Percentiles rank a stretch among this genome's conserved stretches.
Evolutionary conservation across 371 early-diverging fungal genomes (phyloP).

Genomic region (Phascolomyces articulosus): DNA sequence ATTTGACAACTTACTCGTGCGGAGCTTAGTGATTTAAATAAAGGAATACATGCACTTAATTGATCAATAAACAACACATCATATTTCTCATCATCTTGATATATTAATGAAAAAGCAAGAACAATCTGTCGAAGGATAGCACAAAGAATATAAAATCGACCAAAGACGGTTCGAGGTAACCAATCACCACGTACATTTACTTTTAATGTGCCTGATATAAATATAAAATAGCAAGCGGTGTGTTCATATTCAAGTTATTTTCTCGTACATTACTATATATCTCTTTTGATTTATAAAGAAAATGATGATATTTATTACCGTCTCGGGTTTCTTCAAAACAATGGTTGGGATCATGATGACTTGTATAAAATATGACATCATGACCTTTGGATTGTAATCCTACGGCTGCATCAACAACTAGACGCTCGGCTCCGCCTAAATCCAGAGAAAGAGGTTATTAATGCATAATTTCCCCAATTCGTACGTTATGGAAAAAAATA

Average conservation of each 20-base stretch:
- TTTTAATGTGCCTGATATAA: constrained; percentile 65
- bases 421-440: constrained; percentile 92
- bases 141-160: constrained; percentile 78
- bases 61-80: constrained; percentile 93
- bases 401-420: constrained; percentile 94
- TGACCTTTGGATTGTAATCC: constrained; percentile 84
- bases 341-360: constrained; percentile 87
- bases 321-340: constrained; percentile 93
- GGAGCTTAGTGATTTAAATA: constrained; percentile 67
- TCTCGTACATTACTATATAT: no score
- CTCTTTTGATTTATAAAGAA: no score
- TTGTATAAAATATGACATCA: constrained; percentile 82
- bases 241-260: no score
- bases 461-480: no score
- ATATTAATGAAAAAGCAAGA: constrained; percentile 61
- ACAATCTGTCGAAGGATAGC: constrained; percentile 80
- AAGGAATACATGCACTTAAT: constrained; percentile 83
- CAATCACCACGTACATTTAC: constrained; percentile 78
- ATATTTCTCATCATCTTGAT: constrained; percentile 45
- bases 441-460: neutral
- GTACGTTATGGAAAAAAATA: no score
- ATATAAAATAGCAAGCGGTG: no score
- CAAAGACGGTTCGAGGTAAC: constrained; percentile 69
- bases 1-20: constrained; percentile 48
- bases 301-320: no score